Conservation (phyloP, 1,284 basidiomycete species). For the Ganoderma leucocontextum region DNA sequence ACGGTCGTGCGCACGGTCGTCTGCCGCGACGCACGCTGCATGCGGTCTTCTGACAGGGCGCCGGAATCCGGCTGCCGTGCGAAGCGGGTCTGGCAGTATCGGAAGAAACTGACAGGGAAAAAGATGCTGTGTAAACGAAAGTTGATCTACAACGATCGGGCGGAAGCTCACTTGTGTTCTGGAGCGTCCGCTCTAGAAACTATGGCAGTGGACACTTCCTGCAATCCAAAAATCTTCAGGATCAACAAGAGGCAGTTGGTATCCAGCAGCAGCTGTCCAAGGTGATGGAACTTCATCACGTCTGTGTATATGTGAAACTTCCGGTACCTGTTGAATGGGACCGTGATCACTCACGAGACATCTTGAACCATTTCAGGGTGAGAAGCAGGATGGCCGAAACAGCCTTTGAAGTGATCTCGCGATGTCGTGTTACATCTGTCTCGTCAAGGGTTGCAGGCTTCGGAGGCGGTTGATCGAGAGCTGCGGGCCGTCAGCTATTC, state of each 20-base stretch:
- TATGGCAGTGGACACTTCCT: constrained; percentile 88
- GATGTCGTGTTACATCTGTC: constrained; percentile 93
- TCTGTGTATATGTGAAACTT: constrained; percentile 56
- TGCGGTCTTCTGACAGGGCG: constrained; percentile 61
- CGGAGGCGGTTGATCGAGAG: constrained; percentile 67
- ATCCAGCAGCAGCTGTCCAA: constrained; percentile 94
- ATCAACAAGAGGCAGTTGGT: constrained; percentile 95
- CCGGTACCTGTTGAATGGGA: constrained; percentile 1
- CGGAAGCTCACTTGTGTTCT: constrained; percentile 77
- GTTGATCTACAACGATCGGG: constrained; percentile 9
- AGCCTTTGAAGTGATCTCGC: constrained; percentile 97
- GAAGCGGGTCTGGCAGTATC: constrained; percentile 86
- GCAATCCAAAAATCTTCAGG: constrained; percentile 97
- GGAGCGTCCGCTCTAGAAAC: constrained; percentile 90
- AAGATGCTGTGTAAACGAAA: background rate
- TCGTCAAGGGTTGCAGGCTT: constrained; percentile 91
- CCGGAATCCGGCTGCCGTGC: constrained; percentile 65
- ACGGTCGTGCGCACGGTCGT: constrained; percentile 60
- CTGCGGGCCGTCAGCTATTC: constrained; percentile 43
- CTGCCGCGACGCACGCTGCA: constrained; percentile 64
- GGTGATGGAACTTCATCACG: constrained; percentile 98
- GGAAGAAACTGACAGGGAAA: constrained; percentile 82
- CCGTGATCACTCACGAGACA: constrained; percentile 76
- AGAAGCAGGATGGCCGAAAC: constrained; percentile 94
- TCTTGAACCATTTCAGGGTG: constrained; percentile 98